These are phyloP conservation scores for Anthoceros angustus DNA, from an alignment of 225 moss, liverwort and hornwort species.

Conservation along the genomic window DNA sequence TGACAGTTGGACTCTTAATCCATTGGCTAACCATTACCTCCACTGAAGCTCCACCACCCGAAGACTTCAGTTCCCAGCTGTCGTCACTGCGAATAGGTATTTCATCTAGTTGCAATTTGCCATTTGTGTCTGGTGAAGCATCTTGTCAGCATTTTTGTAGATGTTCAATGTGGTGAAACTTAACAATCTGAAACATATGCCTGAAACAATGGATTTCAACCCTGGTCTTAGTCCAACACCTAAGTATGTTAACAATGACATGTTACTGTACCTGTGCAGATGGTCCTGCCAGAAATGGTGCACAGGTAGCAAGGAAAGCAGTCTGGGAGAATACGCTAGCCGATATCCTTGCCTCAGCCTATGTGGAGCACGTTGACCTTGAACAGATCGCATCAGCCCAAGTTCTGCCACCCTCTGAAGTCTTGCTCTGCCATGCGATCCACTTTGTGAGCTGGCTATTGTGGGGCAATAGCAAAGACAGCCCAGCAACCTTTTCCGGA, in stretches of 20 bases:
- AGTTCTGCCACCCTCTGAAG: slow-evolving; percentile 49
- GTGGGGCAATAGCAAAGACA: slow-evolving; percentile 41
- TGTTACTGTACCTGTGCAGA: slow-evolving; percentile 14
- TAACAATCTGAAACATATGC: no score
- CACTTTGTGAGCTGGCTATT: slow-evolving; percentile 73
- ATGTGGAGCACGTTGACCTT: slow-evolving; percentile 29
- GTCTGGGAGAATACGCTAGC: slow-evolving; percentile 64
- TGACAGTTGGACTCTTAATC: slow-evolving; percentile 51
- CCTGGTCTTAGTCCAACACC: not conserved
- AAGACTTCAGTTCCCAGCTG: slow-evolving; percentile 87
- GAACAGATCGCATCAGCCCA: slow-evolving; percentile 27
- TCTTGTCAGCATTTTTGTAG: not conserved
- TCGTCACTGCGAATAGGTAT: slow-evolving; percentile 83
- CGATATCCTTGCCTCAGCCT: slow-evolving; percentile 68
- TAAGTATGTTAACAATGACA: not conserved
- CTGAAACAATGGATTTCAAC: no score
- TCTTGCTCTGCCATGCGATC: slow-evolving; percentile 39
- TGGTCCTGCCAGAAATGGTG: slow-evolving; percentile 32
- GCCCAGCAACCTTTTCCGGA: slow-evolving; percentile 47
- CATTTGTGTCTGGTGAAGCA: not conserved
- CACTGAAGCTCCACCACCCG: slow-evolving; percentile 85
- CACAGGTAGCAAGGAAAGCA: slow-evolving; percentile 40
- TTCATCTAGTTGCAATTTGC: not conserved
- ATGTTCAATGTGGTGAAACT: no score
- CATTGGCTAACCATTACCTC: slow-evolving; percentile 94